Base-by-base conservation (phyloP, 768 basidiomycete genomes). In the Piloderma croceum region DNA sequence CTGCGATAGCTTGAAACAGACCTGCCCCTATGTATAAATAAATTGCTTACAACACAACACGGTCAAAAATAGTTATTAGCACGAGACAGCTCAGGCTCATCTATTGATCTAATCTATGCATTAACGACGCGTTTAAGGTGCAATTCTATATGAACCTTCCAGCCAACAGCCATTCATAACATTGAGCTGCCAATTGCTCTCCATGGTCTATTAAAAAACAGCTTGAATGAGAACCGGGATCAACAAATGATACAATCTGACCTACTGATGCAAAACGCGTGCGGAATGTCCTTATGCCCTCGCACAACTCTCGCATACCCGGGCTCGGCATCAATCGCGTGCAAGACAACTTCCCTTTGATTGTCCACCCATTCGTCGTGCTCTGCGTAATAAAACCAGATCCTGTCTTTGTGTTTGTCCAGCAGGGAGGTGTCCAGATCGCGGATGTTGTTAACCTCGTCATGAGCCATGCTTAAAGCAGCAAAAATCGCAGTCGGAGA, bases 221-320 rank as follows among this genome's bases (percentile, higher is more conserved):
- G 42, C 4, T 38, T 32, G n/a, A 21, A 20, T 39, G 29, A 32
- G 24, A 34, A 5, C 23, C 37, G 24, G 29, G 18, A n/a, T 7
- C 20, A 2, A 35, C 21, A 39, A 20, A 4, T 38, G 19, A 35
- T 4, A 23, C 29, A 25, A 4, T 12, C 13, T 25, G 19, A 66
- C 80, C 52, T 47, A 85, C 81, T 75, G 36, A 89, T 76, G 53
- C 79, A 85, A 54, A 87, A 88, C 12, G 79, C 77, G 55, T 88
- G 86, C 3, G 80, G 81, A 25, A 84, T 68, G 23, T 67, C 69
- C 5, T 62, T 52, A 5, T 57, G 58, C 3, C 67, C 76, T 48
- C 72, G 67, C 19, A 70, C 68, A 22, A 77, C 60, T 44, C 55
- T 67, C 23, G 47, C 52, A 31, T 54, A 54, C 18, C 44, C 56